Percentiles rank a stretch among this genome's conserved stretches.
Evolutionary conservation across 495 filamentous ascomycete genomes (phyloP).

Genomic region (Xeromyces bisporus): DNA sequence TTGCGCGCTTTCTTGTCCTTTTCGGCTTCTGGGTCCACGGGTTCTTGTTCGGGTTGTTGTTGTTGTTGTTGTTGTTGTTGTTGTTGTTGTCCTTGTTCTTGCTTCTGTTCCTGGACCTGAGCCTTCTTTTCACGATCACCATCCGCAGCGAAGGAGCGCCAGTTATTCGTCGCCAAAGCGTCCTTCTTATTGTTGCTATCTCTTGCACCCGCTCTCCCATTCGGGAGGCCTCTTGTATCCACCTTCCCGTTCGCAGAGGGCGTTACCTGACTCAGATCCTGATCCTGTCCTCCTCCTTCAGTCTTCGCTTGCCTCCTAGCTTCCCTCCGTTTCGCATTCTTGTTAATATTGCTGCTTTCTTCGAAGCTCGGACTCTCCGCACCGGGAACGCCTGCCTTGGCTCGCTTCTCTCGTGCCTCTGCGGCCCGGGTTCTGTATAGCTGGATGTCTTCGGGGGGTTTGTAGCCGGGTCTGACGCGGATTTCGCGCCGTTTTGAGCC

Average conservation of each 20-base stretch:
- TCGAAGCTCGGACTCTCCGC: slow-evolving; percentile 43
- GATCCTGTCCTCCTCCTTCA: slow-evolving; percentile 13
- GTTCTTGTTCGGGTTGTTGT: slow-evolving; percentile 5
- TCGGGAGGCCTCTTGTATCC: too few relatives aligned
- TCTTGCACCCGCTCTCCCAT: background rate
- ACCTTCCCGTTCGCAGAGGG: too few relatives aligned
- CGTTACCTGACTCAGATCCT: background rate
- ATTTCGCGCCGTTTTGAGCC: slow-evolving; percentile 83
- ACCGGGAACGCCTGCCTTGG: slow-evolving; percentile 62
- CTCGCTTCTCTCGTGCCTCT: slow-evolving; percentile 69
- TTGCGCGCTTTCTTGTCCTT: slow-evolving; percentile 85
- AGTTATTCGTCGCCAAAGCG: slow-evolving; percentile 16
- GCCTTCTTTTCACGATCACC: slow-evolving; percentile 13
- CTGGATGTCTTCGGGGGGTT: slow-evolving; percentile 89
- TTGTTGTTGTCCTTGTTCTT: slow-evolving; percentile 2
- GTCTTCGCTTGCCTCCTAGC: slow-evolving; percentile 77
- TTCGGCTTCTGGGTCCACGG: slow-evolving; percentile 51
- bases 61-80: background rate
- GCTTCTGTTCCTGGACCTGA: slow-evolving; percentile 14
- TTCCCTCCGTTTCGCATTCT: slow-evolving; percentile 88
- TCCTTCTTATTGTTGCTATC: slow-evolving; percentile 23
- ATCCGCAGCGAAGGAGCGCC: slow-evolving; percentile 10
- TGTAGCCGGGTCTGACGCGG: slow-evolving; percentile 81
- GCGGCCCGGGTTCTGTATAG: slow-evolving; percentile 88
- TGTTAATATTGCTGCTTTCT: slow-evolving; percentile 50